phyloP scores from a whole-genome alignment of 805 yeast species.

The Starmerella etchellsii region DNA sequence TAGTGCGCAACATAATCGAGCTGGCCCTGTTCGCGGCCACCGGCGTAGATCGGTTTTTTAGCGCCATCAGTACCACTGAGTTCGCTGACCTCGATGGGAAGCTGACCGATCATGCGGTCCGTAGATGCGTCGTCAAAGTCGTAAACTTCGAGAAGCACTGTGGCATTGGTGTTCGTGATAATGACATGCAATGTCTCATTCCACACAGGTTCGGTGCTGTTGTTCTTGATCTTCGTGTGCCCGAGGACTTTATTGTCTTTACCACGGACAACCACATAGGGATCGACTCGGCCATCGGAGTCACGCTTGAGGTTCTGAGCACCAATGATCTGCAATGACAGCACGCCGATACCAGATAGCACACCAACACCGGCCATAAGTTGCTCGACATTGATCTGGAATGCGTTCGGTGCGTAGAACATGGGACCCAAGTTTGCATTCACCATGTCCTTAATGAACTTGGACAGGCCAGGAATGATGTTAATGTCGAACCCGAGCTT shows the following conservation, averaged over 20 bases:
- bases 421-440: conserved; percentile 80
- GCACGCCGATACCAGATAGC: conserved; percentile 75
- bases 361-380: conserved; percentile 69
- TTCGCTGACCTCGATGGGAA: conserved; percentile 58
- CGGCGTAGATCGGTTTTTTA: conserved; percentile 52
- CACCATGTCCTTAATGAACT: conserved; percentile 73
- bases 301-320: conserved; percentile 58
- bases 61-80: conserved; percentile 39
- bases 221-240: conserved; percentile 52
- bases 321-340: conserved; percentile 51
- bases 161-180: conserved; percentile 65
- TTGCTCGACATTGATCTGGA: conserved; percentile 86
- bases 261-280: conserved; percentile 63
- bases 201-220: conserved; percentile 69
- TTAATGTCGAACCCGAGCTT: conserved; percentile 74
- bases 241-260: conserved; percentile 41
- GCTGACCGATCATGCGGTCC: conserved; percentile 69
- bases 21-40: conserved; percentile 72
- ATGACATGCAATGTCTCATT: conserved; percentile 63
- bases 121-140: conserved; percentile 70
- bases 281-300: conserved; percentile 75
- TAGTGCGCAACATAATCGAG: conserved; percentile 56
- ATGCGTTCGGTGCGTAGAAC: conserved; percentile 77
- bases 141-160: conserved; percentile 53
- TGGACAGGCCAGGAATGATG: conserved; percentile 73